phyloP scores from a whole-genome alignment of 176 grass and related monocot genomes.

The bread wheat (Triticum aestivum) region DNA sequence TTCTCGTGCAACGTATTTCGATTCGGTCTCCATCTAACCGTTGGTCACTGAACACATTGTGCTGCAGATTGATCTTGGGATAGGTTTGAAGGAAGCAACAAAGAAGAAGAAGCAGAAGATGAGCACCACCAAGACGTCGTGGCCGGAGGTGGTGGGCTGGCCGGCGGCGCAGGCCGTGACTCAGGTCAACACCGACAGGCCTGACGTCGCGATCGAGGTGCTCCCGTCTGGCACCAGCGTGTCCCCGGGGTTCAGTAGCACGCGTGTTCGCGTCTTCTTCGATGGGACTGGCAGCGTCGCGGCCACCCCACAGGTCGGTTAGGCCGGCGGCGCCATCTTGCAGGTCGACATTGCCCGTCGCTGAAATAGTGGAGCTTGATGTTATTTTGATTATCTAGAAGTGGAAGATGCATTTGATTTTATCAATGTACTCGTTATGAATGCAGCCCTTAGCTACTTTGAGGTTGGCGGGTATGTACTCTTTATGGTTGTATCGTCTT shows the following conservation, averaged over 20 bases:
- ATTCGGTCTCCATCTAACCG: too few relatives aligned
- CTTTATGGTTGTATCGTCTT: too few relatives aligned
- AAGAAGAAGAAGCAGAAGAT: neutral
- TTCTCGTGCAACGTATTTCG: too few relatives aligned
- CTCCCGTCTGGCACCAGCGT: neutral
- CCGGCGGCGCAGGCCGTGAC: neutral
- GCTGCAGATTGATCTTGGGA: too few relatives aligned
- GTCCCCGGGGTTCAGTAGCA: neutral
- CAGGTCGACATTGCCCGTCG: neutral
- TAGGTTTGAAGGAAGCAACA: neutral
- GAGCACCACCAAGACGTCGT: conserved; percentile 7
- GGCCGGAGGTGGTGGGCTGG: conserved; percentile 13
- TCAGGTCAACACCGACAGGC: neutral
- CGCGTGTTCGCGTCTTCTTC: neutral
- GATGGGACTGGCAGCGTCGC: neutral
- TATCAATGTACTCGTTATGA: too few relatives aligned
- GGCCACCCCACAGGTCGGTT: neutral
- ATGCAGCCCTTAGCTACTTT: too few relatives aligned
- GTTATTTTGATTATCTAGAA: too few relatives aligned
- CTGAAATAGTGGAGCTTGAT: too few relatives aligned
- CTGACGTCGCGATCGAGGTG: conserved; percentile 9
- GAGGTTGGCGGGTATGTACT: too few relatives aligned
- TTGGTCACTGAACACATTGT: neutral
- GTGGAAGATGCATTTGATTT: neutral
- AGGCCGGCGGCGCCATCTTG: neutral